Percentiles rank a stretch among this genome's conserved stretches.
Conservation (phyloP, 352 stramenopile species). For the Hyaloperonospora arabidopsidis region DNA sequence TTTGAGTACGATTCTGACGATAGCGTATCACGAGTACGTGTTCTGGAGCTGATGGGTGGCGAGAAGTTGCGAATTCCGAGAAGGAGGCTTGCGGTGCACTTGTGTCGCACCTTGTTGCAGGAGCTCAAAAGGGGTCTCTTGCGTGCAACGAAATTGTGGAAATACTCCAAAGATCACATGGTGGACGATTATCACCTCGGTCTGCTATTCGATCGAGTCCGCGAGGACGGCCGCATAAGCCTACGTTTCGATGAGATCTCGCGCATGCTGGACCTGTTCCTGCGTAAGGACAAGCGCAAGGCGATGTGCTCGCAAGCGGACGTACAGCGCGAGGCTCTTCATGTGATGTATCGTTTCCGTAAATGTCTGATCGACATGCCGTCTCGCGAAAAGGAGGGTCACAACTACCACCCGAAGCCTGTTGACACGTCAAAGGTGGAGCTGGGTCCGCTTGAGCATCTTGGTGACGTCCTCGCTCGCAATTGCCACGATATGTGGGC, state of each 20-base stretch:
- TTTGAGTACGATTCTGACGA: slow-evolving; percentile 37
- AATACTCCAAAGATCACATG: slow-evolving; percentile 69
- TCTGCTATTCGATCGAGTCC: slow-evolving; percentile 70
- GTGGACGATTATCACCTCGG: slow-evolving; percentile 81
- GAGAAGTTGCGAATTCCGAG: slow-evolving; percentile 79
- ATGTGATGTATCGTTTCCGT: slow-evolving; percentile 86
- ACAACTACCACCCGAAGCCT: slow-evolving; percentile 82
- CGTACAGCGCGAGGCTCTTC: slow-evolving; percentile 63
- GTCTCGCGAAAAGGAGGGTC: slow-evolving; percentile 80
- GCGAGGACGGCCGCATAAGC: slow-evolving; percentile 58
- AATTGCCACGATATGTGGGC: slow-evolving; percentile 87
- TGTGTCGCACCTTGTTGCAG: slow-evolving; percentile 59
- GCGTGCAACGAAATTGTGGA: slow-evolving; percentile 77
- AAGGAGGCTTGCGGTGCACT: slow-evolving; percentile 61
- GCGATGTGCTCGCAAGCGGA: slow-evolving; percentile 59
- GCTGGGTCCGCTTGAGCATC: slow-evolving; percentile 58
- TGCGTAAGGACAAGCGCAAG: slow-evolving; percentile 73
- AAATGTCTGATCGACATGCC: slow-evolving; percentile 86
- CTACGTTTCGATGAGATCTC: slow-evolving; percentile 81
- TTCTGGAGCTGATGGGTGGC: slow-evolving; percentile 74
- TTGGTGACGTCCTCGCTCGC: slow-evolving; percentile 68
- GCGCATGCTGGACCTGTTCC: slow-evolving; percentile 75
- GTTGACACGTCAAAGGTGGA: slow-evolving; percentile 74
- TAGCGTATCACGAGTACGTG: slow-evolving; percentile 33
- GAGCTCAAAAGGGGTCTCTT: slow-evolving; percentile 64